Percentiles rank a stretch among this genome's conserved stretches.
phyloP scores from a whole-genome alignment of 768 basidiomycete species.

The Tylopilus sp. region DNA sequence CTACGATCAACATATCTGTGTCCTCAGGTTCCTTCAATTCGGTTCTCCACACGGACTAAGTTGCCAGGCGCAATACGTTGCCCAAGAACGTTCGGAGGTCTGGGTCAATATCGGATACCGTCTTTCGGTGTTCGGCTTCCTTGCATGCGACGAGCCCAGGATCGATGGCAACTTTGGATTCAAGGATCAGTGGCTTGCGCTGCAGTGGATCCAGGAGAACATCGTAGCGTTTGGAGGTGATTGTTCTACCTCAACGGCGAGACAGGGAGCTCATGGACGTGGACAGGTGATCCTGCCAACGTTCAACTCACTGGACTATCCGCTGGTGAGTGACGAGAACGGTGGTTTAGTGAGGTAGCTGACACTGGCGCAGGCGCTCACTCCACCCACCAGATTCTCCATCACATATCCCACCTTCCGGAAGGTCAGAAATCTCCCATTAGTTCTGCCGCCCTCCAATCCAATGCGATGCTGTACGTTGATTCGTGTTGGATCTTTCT shows the following conservation, averaged over 20 bases:
- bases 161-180: constrained; percentile 78
- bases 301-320: constrained; percentile 66
- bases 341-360: neutral
- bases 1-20: neutral
- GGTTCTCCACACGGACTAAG: constrained; percentile 65
- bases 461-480: constrained; percentile 70
- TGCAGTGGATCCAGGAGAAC: constrained; percentile 68
- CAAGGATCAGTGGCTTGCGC: constrained; percentile 77
- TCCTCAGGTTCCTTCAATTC: constrained; percentile 67
- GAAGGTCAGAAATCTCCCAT: constrained; percentile 57
- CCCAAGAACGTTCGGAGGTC: constrained; percentile 61
- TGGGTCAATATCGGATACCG: constrained; percentile 79
- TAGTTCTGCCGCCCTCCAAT: constrained; percentile 61
- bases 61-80: constrained; percentile 64
- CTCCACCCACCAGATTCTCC: constrained; percentile 70
- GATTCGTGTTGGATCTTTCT: neutral
- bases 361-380: constrained; percentile 50
- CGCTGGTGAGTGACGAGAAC: constrained; percentile 53
- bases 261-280: neutral
- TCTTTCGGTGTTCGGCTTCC: constrained; percentile 72
- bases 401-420: constrained; percentile 62
- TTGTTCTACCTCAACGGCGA: neutral
- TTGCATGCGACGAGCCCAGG: constrained; percentile 60
- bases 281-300: constrained; percentile 55
- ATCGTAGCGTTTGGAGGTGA: constrained; percentile 66